phyloP scores from a whole-genome alignment of 2,329 filamentous ascomycete species.

The Colletotrichum sp. region DNA sequence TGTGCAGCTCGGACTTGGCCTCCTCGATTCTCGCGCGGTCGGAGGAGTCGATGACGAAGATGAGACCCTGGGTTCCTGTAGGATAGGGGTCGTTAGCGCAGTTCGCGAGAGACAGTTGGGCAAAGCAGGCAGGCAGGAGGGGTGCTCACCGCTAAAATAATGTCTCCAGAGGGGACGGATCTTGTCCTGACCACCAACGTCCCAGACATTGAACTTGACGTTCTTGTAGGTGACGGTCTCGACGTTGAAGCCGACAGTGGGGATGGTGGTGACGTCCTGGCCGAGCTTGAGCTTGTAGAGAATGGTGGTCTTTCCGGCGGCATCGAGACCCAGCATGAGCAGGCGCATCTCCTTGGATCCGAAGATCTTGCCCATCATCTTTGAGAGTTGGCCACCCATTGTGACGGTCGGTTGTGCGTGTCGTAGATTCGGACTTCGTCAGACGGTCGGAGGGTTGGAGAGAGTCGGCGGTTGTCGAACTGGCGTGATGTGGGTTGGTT shows the following conservation, averaged over 20 bases:
- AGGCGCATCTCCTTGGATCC: conserved; percentile 99
- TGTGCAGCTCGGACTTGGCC: conserved; percentile 90
- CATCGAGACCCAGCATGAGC: conserved; percentile 96
- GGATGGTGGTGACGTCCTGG: conserved; percentile 97
- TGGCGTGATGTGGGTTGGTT: background rate
- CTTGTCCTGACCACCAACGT: conserved; percentile 99
- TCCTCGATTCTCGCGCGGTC: conserved; percentile 92
- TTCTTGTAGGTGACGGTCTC: conserved; percentile 99
- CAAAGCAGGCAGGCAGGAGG: background rate
- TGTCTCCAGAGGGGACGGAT: conserved; percentile 96
- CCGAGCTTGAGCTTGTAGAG: conserved; percentile 99
- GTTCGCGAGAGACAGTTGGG: background rate
- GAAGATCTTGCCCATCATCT: conserved; percentile 98
- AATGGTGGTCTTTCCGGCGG: conserved; percentile 98
- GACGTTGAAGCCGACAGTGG: conserved; percentile 98
- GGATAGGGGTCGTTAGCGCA: background rate
- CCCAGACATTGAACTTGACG: conserved; percentile 99
- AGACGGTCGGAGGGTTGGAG: background rate
- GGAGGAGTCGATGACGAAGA: conserved; percentile 97
- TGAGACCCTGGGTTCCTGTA: conserved; percentile 90
- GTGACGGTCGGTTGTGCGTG: conserved; percentile 36
- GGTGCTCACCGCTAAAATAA: conserved; percentile 79
- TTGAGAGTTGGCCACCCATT: conserved; percentile 94
- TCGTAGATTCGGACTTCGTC: background rate
- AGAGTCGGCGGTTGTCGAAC: background rate